Evolutionary conservation across 2,329 filamentous ascomycete species (phyloP), one percentile per base, ranked within the genome.

Genomic region (Macrophomina tecta): DNA sequence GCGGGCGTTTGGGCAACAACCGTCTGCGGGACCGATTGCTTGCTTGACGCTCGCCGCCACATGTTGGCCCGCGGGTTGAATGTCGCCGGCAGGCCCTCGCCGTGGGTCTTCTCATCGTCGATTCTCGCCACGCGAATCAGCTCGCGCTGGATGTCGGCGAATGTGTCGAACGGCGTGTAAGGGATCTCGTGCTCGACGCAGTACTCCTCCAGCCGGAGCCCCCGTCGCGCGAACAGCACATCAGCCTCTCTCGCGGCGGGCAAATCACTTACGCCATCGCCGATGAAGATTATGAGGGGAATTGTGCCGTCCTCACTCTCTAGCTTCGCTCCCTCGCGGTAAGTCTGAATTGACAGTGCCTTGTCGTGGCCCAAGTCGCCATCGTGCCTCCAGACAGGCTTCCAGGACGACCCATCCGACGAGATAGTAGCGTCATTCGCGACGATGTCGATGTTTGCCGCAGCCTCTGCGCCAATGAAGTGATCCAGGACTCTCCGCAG

Each of bases 1-100:
- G 80, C 81, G 1, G 87, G 87, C 2, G 84, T 85, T 64, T 82
- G 79, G 55, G 82, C 81, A 16, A 84, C 78, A 60, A 85, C 4
- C 9, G 16, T 3, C 34, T 5, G 73, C 3, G 85, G 84, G 52
- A 84, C 84, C 45, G 84, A 83, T 51, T 80, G 82, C 78, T 84
- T 85, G 78, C 86, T 89, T 40, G 84, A 87, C 51, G 87, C 83
- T 34, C 87, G 82, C 64, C 89, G 81, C 89, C 89, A 90, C 80
- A 90, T 82, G 75, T 90, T 90, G 34, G 88, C 89, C 51, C 88
- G 82, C 7, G 89, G 89, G 77, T 91, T 91, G 80, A 89, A 91
- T 70, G 83, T 81, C 8, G 80, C 82, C 0, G 88, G 88, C 68
- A 85, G 79, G 46, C 89, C 89, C 67, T 81, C 76, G 60, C 88